phyloP scores from a whole-genome alignment of 768 basidiomycete genomes.

The Mycena latifolia region DNA sequence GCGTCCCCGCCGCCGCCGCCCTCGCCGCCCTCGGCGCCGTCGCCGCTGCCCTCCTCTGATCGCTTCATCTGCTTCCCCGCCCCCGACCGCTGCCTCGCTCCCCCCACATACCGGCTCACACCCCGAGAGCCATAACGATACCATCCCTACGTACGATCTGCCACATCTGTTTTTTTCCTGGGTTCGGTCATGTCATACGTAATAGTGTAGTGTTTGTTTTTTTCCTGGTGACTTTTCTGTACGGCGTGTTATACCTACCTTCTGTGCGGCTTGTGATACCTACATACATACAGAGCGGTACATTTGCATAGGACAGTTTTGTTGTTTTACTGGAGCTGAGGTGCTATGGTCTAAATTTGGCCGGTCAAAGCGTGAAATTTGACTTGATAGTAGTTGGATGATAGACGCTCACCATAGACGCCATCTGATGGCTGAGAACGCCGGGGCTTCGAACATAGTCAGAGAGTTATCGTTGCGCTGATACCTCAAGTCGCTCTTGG shows the following conservation, averaged over 20 bases:
- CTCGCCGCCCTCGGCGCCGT: conserved; percentile 14
- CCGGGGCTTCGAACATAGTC: too few species aligned
- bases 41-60: conserved; percentile 19
- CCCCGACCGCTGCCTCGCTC: not conserved
- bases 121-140: conserved; percentile 17
- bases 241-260: not conserved
- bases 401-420: too few species aligned
- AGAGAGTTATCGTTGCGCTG: too few species aligned
- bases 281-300: too few species aligned
- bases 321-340: not conserved
- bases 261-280: not conserved
- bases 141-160: not conserved
- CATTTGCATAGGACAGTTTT: not conserved
- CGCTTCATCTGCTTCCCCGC: not conserved
- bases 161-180: not conserved
- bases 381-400: too few species aligned
- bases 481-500: too few species aligned
- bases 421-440: too few species aligned
- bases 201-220: too few species aligned
- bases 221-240: not conserved
- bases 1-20: conserved; percentile 16
- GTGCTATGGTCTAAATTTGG: too few species aligned
- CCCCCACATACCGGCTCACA: conserved; percentile 23
- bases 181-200: not conserved
- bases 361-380: conserved; percentile 14